These are phyloP conservation scores for Lathyrus sativus DNA, from an alignment of 306 rosid species.

Conservation along the genomic window DNA sequence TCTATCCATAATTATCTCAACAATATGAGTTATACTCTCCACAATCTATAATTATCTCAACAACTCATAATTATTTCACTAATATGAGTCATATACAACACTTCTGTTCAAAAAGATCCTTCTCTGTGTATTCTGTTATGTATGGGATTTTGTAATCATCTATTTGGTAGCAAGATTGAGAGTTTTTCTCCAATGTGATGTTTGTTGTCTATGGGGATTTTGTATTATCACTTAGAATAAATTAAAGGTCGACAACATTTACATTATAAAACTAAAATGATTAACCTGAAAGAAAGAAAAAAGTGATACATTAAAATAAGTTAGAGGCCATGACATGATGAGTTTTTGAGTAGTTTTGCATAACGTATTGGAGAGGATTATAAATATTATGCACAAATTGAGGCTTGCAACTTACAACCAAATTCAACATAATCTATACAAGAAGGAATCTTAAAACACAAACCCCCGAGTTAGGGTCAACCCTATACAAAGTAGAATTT, in stretches of 20 bases:
- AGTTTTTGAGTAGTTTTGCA: neutral
- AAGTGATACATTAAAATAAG: neutral
- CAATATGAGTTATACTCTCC: too few species aligned
- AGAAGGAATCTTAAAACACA: neutral
- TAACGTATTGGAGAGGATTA: neutral
- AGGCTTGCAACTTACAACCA: slow-evolving; percentile 2
- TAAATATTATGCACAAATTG: neutral
- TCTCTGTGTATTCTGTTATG: neutral
- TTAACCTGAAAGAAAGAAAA: neutral
- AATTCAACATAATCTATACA: slow-evolving; percentile 3
- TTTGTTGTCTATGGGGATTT: too few species aligned
- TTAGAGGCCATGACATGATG: neutral
- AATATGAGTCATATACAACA: too few species aligned
- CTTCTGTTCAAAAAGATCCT: neutral
- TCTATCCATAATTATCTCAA: too few species aligned
- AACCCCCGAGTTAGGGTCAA: neutral
- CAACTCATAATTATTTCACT: too few species aligned
- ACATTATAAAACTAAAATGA: neutral
- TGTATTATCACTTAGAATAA: neutral
- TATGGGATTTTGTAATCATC: neutral
- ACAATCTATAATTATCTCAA: too few species aligned
- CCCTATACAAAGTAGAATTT: slow-evolving; percentile 8
- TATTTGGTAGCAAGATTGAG: neutral
- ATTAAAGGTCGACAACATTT: neutral
- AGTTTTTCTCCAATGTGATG: neutral